Percentiles rank a stretch among this genome's conserved stretches.
phyloP scores from a whole-genome alignment of 2,329 filamentous ascomycete genomes.

The Talaromyces sp. region DNA sequence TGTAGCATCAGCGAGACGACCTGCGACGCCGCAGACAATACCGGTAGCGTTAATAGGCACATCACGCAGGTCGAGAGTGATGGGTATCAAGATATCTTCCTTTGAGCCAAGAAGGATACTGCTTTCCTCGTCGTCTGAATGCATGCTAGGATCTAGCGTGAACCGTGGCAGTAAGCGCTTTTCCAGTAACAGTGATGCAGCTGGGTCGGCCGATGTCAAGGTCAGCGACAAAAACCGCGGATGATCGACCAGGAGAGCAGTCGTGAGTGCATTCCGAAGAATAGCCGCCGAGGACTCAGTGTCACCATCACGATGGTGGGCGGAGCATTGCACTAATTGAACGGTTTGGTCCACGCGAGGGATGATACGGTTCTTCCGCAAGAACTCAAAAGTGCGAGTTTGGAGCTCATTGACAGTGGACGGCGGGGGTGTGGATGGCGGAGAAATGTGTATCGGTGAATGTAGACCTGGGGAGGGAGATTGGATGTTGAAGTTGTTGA shows the following conservation, averaged over 20 bases:
- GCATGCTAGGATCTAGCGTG: slow-evolving; percentile 53
- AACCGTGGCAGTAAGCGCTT: slow-evolving; percentile 56
- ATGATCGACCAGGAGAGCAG: slow-evolving; percentile 33
- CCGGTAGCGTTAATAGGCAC: slow-evolving; percentile 84
- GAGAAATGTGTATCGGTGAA: slow-evolving; percentile 25
- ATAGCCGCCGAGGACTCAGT: slow-evolving; percentile 34
- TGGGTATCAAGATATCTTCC: slow-evolving; percentile 67
- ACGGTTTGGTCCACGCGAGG: slow-evolving; percentile 66
- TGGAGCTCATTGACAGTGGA: slow-evolving; percentile 75
- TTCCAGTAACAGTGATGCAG: slow-evolving; percentile 44
- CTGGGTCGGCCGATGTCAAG: slow-evolving; percentile 40
- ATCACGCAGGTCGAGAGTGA: slow-evolving; percentile 77
- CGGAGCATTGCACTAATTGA: slow-evolving; percentile 76
- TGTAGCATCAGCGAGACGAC: slow-evolving; percentile 70
- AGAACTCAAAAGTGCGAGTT: slow-evolving; percentile 71
- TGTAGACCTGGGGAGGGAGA: slow-evolving; percentile 36
- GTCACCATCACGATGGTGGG: slow-evolving; percentile 43
- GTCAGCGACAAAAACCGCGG: slow-evolving; percentile 49
- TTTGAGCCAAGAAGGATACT: slow-evolving; percentile 72
- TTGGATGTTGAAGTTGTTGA: slow-evolving; percentile 48
- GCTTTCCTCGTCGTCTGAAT: slow-evolving; percentile 40
- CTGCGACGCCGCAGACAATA: slow-evolving; percentile 90
- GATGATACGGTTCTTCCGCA: slow-evolving; percentile 70
- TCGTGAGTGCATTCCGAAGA: slow-evolving; percentile 36
- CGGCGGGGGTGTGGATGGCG: slow-evolving; percentile 68